These are phyloP conservation scores for Phytophthora citrophthora DNA, from an alignment of 352 stramenopile species.

Conservation along the genomic window DNA sequence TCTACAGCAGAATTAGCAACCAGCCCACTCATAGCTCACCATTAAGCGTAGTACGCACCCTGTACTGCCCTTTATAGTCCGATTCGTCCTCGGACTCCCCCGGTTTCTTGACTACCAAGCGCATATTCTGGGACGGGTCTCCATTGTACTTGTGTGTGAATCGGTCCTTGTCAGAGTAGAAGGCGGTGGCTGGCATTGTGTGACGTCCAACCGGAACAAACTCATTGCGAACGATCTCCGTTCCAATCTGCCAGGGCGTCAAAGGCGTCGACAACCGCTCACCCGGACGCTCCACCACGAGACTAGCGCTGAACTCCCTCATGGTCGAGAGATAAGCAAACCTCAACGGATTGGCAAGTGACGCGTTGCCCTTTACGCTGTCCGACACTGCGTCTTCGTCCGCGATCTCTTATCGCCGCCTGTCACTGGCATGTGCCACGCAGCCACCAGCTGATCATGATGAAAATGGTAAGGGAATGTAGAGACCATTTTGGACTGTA, in stretches of 20 bases:
- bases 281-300: conserved; percentile 20
- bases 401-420: conserved; percentile 33
- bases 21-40: not conserved
- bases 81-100: conserved; percentile 25
- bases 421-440: conserved; percentile 29
- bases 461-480: conserved; percentile 5
- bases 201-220: not conserved
- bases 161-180: conserved; percentile 38
- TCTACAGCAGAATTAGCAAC: conserved; percentile 31
- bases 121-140: conserved; percentile 30
- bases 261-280: conserved; percentile 20
- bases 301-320: conserved; percentile 22
- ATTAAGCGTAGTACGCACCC: conserved; percentile 27
- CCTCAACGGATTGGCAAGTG: conserved; percentile 10
- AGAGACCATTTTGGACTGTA: conserved; percentile 15
- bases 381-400: conserved; percentile 17
- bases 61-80: conserved; percentile 55
- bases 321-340: conserved; percentile 14
- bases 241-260: conserved; percentile 33
- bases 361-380: conserved; percentile 15
- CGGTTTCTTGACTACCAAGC: conserved; percentile 42
- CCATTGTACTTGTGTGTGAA: conserved; percentile 13
- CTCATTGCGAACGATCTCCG: conserved; percentile 24
- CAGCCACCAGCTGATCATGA: conserved; percentile 18
- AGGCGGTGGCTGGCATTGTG: conserved; percentile 28